These are phyloP conservation scores for Myotisia sp. DNA, from an alignment of 2,329 filamentous ascomycete genomes.

Conservation along the genomic window DNA sequence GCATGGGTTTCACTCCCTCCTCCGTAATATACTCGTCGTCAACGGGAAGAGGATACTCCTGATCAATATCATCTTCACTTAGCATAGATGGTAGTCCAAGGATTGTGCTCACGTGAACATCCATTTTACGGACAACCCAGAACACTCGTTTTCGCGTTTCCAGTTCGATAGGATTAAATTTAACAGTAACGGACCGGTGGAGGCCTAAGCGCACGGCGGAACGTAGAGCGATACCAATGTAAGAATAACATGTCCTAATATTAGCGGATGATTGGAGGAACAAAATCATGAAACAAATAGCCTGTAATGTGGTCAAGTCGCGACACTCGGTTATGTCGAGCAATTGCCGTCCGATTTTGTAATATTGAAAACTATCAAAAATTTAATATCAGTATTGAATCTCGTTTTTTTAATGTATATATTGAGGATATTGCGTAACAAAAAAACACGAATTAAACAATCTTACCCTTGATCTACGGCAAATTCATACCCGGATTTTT, in stretches of 20 bases:
- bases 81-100: constrained; percentile 36
- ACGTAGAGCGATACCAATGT: constrained; percentile 62
- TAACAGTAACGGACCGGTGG: constrained; percentile 56
- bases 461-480: constrained; percentile 43
- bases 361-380: constrained; percentile 53
- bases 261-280: constrained; percentile 70
- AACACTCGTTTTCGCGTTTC: constrained; percentile 56
- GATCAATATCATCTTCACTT: constrained; percentile 37
- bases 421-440: constrained; percentile 1
- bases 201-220: constrained; percentile 64
- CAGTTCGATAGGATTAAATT: constrained; percentile 56
- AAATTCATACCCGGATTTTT: constrained; percentile 34
- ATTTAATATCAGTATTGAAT: constrained; percentile 5
- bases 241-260: constrained; percentile 65
- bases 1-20: constrained; percentile 39
- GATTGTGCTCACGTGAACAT: constrained; percentile 37
- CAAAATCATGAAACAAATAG: constrained; percentile 63
- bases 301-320: constrained; percentile 59
- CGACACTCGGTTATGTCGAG: constrained; percentile 51
- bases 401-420: too few species aligned
- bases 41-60: constrained; percentile 33
- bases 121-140: constrained; percentile 38
- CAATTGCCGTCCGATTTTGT: constrained; percentile 51
- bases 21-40: constrained; percentile 35
- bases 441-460: constrained; percentile 1